Percentiles rank a stretch among this genome's conserved stretches.
phyloP scores from a whole-genome alignment of 1,139 yeast genomes.

The Nakaseomyces kungkrabaensis region DNA sequence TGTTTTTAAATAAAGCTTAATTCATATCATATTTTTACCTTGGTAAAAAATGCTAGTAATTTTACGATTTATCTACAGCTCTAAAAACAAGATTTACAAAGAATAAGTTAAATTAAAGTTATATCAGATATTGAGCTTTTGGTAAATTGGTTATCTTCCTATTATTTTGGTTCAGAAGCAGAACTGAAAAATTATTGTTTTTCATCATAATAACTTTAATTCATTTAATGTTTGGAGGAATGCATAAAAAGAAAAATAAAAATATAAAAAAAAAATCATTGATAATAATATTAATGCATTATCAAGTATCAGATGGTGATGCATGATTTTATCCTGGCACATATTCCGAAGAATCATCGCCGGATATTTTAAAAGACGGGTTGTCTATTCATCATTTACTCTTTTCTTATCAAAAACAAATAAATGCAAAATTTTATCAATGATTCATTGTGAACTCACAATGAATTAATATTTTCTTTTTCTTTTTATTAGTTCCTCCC shows the following conservation, averaged over 20 bases:
- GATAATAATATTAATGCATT: slow-evolving; percentile 1
- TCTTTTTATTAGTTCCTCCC: background rate
- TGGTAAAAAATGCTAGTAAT: too few relatives aligned
- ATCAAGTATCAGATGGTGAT: slow-evolving; percentile 29
- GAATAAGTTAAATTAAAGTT: background rate
- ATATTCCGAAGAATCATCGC: slow-evolving; percentile 31
- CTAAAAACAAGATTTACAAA: background rate
- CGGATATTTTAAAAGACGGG: slow-evolving; percentile 25
- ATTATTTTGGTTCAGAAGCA: slow-evolving; percentile 29
- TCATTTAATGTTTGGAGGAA: background rate
- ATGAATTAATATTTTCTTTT: slow-evolving; percentile 3
- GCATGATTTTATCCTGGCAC: slow-evolving; percentile 31
- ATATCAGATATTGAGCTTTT: slow-evolving; percentile 10
- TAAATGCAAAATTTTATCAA: slow-evolving; percentile 10
- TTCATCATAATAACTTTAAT: slow-evolving; percentile 21
- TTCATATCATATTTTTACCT: too few relatives aligned
- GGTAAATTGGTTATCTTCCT: slow-evolving; percentile 30
- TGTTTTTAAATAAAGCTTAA: too few relatives aligned
- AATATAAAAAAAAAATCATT: background rate
- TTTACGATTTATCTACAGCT: too few relatives aligned
- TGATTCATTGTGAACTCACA: slow-evolving; percentile 27
- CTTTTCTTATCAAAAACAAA: background rate
- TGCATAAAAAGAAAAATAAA: slow-evolving; percentile 2
- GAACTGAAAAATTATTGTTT: slow-evolving; percentile 27
- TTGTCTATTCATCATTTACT: slow-evolving; percentile 27